Percentiles rank a stretch among this genome's conserved stretches.
These are phyloP conservation scores for Sarocladium brachiariae DNA, from an alignment of 2,329 filamentous ascomycete genomes.

Conservation along the genomic window DNA sequence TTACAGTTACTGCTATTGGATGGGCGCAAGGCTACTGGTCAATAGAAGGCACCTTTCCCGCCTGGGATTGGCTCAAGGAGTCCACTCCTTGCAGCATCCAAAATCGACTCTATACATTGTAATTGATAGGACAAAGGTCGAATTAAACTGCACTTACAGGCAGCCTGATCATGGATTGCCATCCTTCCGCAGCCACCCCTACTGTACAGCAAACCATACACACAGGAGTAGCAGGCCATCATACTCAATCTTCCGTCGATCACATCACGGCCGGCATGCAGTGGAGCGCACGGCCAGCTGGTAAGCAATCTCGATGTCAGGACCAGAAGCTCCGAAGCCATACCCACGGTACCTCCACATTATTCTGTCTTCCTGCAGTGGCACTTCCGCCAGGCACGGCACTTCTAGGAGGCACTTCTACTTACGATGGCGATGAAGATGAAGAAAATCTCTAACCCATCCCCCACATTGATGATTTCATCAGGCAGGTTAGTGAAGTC, in stretches of 20 bases:
- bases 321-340: slow-evolving; percentile 12
- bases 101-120: too few relatives aligned
- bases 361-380: not conserved
- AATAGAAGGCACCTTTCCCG: not conserved
- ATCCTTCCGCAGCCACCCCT: too few relatives aligned
- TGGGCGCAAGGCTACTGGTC: slow-evolving; percentile 9
- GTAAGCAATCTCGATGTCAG: slow-evolving; percentile 11
- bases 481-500: slow-evolving; percentile 8
- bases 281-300: not conserved
- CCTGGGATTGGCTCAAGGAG: not conserved
- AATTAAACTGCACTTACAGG: too few relatives aligned
- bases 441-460: not conserved
- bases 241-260: not conserved
- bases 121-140: too few relatives aligned
- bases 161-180: too few relatives aligned
- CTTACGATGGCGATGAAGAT: too few relatives aligned
- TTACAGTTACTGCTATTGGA: too few relatives aligned
- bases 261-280: not conserved
- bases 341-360: slow-evolving; percentile 3
- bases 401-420: too few relatives aligned
- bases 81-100: not conserved
- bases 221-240: not conserved
- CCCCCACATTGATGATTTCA: slow-evolving; percentile 10
- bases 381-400: not conserved
- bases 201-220: not conserved